Evolutionary conservation across 2,329 filamentous ascomycete species (phyloP).

Genomic region (Scedosporium minutisporum): DNA sequence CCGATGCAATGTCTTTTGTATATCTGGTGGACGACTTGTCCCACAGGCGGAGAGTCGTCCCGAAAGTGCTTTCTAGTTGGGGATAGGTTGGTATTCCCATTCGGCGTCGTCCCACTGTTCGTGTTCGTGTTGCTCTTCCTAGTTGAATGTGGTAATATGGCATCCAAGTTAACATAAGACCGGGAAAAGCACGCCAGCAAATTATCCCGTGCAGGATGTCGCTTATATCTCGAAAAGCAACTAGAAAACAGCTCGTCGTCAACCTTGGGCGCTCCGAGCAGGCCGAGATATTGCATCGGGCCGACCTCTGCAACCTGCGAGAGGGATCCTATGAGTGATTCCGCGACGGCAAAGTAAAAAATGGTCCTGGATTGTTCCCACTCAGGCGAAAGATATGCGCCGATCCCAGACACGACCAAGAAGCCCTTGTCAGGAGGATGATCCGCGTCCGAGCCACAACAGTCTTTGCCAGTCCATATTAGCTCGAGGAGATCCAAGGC

Average conservation of each 20-base stretch:
- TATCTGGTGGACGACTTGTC: background rate
- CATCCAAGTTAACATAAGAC: background rate
- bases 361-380: background rate
- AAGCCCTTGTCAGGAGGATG: background rate
- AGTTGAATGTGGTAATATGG: background rate
- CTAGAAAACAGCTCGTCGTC: background rate
- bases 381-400: background rate
- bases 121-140: background rate
- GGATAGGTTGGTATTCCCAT: background rate
- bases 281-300: background rate
- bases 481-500: background rate
- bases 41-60: background rate
- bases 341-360: background rate
- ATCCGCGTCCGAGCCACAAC: background rate
- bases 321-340: background rate
- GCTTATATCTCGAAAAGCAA: background rate
- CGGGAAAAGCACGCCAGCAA: background rate
- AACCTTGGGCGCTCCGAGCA: background rate
- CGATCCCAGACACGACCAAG: background rate
- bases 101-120: background rate
- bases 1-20: background rate
- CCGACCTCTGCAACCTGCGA: background rate
- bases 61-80: background rate
- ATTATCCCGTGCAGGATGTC: background rate
- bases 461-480: background rate